A percentile compares a stretch with the other conserved stretches of the same genome.
Evolutionary conservation across 2,329 filamentous ascomycete genomes (phyloP).

Genomic region (Amauroascus niger): DNA sequence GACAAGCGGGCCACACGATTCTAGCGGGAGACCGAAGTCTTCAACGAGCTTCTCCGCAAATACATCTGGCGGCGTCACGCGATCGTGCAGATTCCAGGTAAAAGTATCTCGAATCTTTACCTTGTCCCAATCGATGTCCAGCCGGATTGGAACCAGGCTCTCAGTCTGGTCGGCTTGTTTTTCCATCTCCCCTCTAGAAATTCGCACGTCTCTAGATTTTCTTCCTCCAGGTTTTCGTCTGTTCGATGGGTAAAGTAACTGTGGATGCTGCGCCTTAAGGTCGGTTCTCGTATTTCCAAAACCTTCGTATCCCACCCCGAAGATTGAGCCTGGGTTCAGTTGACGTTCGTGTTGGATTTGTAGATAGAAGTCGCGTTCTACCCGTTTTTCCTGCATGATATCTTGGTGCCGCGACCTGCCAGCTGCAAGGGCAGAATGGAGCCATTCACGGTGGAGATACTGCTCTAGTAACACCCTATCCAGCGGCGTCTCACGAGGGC

Average conservation of each 20-base stretch:
- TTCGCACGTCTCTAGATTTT: constrained; percentile 61
- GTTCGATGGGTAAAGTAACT: constrained; percentile 68
- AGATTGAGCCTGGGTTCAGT: constrained; percentile 49
- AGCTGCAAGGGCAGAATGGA: constrained; percentile 47
- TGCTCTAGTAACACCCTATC: constrained; percentile 50
- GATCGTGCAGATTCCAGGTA: constrained; percentile 95
- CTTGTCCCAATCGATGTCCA: constrained; percentile 94
- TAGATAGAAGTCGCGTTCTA: constrained; percentile 62
- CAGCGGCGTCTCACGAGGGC: constrained; percentile 34
- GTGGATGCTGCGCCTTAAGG: constrained; percentile 51
- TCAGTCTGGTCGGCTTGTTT: constrained; percentile 84
- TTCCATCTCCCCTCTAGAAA: constrained; percentile 68
- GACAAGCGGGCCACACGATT: constrained; percentile 47
- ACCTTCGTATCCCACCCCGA: constrained; percentile 68
- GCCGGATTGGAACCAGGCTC: constrained; percentile 77
- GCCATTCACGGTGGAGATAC: constrained; percentile 55
- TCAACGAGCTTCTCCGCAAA: constrained; percentile 87
- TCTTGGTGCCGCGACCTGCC: constrained; percentile 47
- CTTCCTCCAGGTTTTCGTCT: constrained; percentile 68
- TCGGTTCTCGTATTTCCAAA: constrained; percentile 84
- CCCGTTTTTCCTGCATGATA: constrained; percentile 53
- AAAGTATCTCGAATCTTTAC: constrained; percentile 94
- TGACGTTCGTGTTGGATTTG: constrained; percentile 51
- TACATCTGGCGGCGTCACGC: constrained; percentile 64
- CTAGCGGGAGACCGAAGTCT: constrained; percentile 66